Conservation (phyloP, 192 early-diverging fungal genomes). For the Lobosporangium transversale region DNA sequence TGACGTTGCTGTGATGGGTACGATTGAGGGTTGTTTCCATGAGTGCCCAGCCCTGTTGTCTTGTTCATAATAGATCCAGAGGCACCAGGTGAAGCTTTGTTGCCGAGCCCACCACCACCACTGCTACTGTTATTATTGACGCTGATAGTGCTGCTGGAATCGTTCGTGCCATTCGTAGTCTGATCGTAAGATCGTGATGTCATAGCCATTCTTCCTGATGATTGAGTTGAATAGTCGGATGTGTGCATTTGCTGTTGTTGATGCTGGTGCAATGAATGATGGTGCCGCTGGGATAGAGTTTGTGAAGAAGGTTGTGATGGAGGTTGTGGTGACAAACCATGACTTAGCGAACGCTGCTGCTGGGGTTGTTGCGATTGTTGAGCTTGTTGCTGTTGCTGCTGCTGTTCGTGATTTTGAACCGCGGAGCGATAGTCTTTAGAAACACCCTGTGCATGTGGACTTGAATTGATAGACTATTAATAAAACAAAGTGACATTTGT, state of each 20-base stretch:
- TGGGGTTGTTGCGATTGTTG: slow-evolving; percentile 9
- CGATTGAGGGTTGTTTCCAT: not conserved
- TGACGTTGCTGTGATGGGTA: not conserved
- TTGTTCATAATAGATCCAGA: too few relatives aligned
- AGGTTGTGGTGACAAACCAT: slow-evolving; percentile 5
- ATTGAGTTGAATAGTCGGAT: slow-evolving; percentile 2
- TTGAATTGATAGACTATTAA: slow-evolving; percentile 4
- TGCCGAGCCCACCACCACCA: too few relatives aligned
- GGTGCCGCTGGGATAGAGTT: slow-evolving; percentile 3
- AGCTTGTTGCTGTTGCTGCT: slow-evolving; percentile 15
- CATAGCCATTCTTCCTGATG: slow-evolving; percentile 2
- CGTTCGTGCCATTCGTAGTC: not conserved
- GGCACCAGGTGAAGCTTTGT: too few relatives aligned
- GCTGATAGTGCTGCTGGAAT: not conserved
- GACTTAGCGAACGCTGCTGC: slow-evolving; percentile 1
- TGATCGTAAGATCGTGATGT: not conserved
- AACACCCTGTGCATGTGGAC: not conserved
- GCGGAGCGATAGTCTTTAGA: slow-evolving; percentile 9
- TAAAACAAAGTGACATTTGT: too few relatives aligned
- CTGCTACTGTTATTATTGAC: not conserved
- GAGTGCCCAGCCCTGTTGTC: not conserved
- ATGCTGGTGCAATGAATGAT: slow-evolving; percentile 12
- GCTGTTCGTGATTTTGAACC: slow-evolving; percentile 8
- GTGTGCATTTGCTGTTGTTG: slow-evolving; percentile 6
- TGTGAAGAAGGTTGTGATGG: slow-evolving; percentile 1